Evolutionary conservation across 2,329 filamentous ascomycete species (phyloP).

Genomic region (Epichloe bromicola): DNA sequence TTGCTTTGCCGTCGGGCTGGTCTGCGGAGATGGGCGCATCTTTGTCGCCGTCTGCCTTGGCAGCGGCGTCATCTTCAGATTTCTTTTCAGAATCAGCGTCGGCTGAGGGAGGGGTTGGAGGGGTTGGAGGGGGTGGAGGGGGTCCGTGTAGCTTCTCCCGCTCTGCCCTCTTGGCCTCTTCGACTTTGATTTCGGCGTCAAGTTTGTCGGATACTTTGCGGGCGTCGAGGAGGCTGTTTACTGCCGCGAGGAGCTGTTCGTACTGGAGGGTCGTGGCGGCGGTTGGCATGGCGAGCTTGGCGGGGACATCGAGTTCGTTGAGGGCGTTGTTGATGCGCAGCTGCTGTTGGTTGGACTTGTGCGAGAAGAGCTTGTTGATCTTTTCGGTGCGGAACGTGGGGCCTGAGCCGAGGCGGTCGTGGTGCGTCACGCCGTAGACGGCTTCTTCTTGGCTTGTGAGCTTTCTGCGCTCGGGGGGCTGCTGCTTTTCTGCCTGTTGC

Average conservation of each 20-base stretch:
- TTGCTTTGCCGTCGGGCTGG: slow-evolving; percentile 10
- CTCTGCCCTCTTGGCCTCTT: slow-evolving; percentile 43
- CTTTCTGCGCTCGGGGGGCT: slow-evolving; percentile 47
- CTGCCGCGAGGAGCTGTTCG: slow-evolving; percentile 54
- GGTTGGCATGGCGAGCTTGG: slow-evolving; percentile 61
- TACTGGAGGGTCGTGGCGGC: slow-evolving; percentile 57
- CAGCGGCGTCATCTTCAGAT: background rate
- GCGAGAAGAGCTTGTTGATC: slow-evolving; percentile 64
- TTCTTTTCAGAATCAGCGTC: background rate
- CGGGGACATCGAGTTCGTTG: slow-evolving; percentile 56
- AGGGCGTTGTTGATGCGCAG: slow-evolving; percentile 61
- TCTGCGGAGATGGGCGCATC: slow-evolving; percentile 6
- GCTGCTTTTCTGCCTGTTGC: slow-evolving; percentile 20
- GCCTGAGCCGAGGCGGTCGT: slow-evolving; percentile 74
- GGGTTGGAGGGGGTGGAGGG: background rate
- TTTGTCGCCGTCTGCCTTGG: slow-evolving; percentile 7
- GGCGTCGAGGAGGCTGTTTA: slow-evolving; percentile 57
- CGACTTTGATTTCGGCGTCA: slow-evolving; percentile 53
- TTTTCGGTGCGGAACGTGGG: slow-evolving; percentile 82
- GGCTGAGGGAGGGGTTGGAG: background rate
- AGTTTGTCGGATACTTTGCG: slow-evolving; percentile 66
- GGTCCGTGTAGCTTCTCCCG: slow-evolving; percentile 26
- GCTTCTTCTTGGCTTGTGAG: slow-evolving; percentile 64
- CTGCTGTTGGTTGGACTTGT: slow-evolving; percentile 65
- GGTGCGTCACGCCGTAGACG: slow-evolving; percentile 71